Base-by-base conservation (phyloP, 2,329 filamentous ascomycete species). In the Beauveria bassiana region DNA sequence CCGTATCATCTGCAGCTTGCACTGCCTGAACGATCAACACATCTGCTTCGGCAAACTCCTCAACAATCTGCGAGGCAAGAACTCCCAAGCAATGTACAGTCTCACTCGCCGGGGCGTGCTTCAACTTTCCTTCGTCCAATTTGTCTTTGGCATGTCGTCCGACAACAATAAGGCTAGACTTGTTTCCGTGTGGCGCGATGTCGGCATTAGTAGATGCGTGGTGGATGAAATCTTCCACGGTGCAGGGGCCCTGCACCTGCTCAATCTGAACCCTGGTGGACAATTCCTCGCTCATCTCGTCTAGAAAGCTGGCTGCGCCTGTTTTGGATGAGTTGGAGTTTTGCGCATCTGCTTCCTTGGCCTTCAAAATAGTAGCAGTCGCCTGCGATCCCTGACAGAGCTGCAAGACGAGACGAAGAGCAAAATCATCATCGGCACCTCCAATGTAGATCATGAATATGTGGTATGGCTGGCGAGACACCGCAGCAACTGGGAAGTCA, bases 391-490 rank as follows among this genome's bases (percentile, higher is more conserved):
- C 95, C 71, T 88, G 86, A 1, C 88, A 90, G 1, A 99, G 81
- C 69, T 97, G 93, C 3, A 98, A 79, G 3, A 93, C 88, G 26
- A 98, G 84, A 1, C 87, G 81, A 0, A 98, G 80, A 0, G 92
- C 93, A 5, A 88, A 84, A 8, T 86, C 83, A 69, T 97, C 93
- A 69, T 99, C 95, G 1, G 80, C 77, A 9, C 90, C 90, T 20
- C 93, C 93, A 63, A 96, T 87, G 74, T 91, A 98, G 0, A 93
- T 89, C 59, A 96, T 79, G 71, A 96, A 93, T 66, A 98, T 82
- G 70, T 93, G 91, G 70, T 96, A 91, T 42, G 85, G 86, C 64
- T 86, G 87, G 68, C 90, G 84, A 6, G 80, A 78, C 5, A 86
- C 80, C 0, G 88, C 85, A 1, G 81, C 77, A 22, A 82, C 75